Evolutionary conservation across 1,139 yeast genomes (phyloP).

Genomic region (Geotrichum restrictum): DNA sequence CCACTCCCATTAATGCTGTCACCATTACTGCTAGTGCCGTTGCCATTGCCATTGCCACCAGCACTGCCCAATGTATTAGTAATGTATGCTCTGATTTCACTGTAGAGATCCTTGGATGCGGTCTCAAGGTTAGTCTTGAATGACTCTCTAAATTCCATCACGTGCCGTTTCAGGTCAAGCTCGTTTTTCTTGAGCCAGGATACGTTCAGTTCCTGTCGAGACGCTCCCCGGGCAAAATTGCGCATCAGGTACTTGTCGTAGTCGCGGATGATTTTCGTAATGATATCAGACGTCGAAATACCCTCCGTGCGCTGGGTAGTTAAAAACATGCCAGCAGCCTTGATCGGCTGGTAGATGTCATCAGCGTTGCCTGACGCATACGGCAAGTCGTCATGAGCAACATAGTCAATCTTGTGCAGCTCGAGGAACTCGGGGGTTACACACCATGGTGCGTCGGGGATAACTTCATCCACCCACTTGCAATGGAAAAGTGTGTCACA

Average conservation of each 20-base stretch:
- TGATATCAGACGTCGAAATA: constrained; percentile 90
- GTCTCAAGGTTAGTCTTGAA: constrained; percentile 70
- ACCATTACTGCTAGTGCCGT: constrained; percentile 7
- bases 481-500: constrained; percentile 87
- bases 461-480: constrained; percentile 95
- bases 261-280: constrained; percentile 89
- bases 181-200: constrained; percentile 97
- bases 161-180: constrained; percentile 85
- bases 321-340: constrained; percentile 82
- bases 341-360: constrained; percentile 89
- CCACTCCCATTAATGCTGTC: not conserved
- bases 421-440: constrained; percentile 77
- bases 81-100: constrained; percentile 61
- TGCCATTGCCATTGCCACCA: constrained; percentile 20
- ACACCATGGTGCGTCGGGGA: constrained; percentile 94
- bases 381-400: constrained; percentile 96
- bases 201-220: constrained; percentile 91
- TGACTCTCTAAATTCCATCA: constrained; percentile 82
- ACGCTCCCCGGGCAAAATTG: constrained; percentile 95
- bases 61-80: constrained; percentile 27
- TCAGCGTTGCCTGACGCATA: constrained; percentile 83
- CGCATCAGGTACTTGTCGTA: constrained; percentile 95
- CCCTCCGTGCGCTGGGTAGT: constrained; percentile 97
- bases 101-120: constrained; percentile 75
- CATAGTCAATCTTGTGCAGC: constrained; percentile 83